Conservation (phyloP, 2,329 filamentous ascomycete genomes). For the Fusarium staphyleae region DNA sequence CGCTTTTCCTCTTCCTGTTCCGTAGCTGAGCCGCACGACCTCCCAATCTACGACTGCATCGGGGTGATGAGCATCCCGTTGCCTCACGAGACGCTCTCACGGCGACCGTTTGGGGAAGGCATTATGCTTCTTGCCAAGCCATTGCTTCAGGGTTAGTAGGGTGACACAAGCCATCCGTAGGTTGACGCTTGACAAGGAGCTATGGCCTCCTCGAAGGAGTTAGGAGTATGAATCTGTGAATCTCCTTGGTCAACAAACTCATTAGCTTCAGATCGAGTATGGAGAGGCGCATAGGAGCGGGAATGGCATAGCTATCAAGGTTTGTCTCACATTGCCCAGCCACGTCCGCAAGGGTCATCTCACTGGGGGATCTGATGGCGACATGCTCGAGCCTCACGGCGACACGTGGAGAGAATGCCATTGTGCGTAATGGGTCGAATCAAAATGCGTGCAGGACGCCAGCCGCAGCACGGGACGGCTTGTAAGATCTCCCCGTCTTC, state of each 20-base stretch:
- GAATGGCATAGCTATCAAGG: neutral
- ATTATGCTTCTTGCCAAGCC: neutral
- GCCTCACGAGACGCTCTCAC: conserved; percentile 1
- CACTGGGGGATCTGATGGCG: neutral
- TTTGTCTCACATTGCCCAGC: conserved; percentile 2
- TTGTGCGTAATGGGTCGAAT: neutral
- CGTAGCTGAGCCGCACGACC: neutral
- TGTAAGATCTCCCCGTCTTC: neutral
- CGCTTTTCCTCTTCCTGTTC: neutral
- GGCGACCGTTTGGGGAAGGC: conserved; percentile 6
- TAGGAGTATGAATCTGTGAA: neutral
- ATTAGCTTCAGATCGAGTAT: conserved; percentile 23
- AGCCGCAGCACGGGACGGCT: neutral
- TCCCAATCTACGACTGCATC: conserved; percentile 12
- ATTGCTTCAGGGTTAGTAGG: conserved; percentile 14
- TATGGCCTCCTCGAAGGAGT: conserved; percentile 8
- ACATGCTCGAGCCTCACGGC: neutral
- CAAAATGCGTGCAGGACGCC: neutral
- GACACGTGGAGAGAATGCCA: conserved; percentile 12
- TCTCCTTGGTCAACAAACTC: conserved; percentile 1
- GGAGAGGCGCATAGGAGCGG: conserved; percentile 13
- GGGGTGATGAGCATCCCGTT: neutral
- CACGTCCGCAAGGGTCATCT: conserved; percentile 1
- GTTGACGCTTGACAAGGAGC: neutral
- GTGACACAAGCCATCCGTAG: neutral